Conservation (phyloP, 495 filamentous ascomycete genomes). For the Astrocystis sublimbata region DNA sequence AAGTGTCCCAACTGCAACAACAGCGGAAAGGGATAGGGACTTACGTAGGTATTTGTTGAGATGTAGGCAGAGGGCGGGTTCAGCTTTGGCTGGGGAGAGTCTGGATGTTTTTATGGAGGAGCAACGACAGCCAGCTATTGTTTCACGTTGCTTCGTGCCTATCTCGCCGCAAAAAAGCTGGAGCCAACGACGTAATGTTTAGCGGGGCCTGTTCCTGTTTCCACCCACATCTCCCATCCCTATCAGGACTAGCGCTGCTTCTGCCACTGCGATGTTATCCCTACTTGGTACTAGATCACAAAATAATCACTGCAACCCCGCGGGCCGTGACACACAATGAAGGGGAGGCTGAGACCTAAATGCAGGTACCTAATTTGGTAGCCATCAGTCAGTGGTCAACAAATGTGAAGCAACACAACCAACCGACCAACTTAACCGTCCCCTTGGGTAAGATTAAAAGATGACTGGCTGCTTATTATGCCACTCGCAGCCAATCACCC, state of each 20-base stretch:
- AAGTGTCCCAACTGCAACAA: too few species aligned
- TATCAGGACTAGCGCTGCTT: neutral
- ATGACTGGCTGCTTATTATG: neutral
- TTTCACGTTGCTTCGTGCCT: neutral
- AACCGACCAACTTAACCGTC: neutral
- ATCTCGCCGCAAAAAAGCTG: constrained; percentile 1
- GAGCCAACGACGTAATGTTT: constrained; percentile 17
- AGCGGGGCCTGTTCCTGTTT: neutral
- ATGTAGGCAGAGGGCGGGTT: too few species aligned
- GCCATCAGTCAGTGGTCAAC: neutral
- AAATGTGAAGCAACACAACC: too few species aligned
- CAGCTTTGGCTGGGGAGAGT: neutral
- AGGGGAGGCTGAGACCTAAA: too few species aligned
- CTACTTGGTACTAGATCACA: neutral
- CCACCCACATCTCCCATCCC: too few species aligned
- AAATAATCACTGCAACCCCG: too few species aligned
- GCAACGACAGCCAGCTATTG: neutral
- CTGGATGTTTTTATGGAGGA: neutral
- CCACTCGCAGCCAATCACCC: neutral
- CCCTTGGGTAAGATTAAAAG: too few species aligned
- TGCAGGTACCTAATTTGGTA: too few species aligned
- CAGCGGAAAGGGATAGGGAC: too few species aligned
- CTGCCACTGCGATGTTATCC: neutral
- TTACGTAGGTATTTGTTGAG: too few species aligned
- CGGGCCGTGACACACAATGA: too few species aligned